Evolutionary conservation across 2,329 filamentous ascomycete species (phyloP).

Genomic region (Penicillium sp.): DNA sequence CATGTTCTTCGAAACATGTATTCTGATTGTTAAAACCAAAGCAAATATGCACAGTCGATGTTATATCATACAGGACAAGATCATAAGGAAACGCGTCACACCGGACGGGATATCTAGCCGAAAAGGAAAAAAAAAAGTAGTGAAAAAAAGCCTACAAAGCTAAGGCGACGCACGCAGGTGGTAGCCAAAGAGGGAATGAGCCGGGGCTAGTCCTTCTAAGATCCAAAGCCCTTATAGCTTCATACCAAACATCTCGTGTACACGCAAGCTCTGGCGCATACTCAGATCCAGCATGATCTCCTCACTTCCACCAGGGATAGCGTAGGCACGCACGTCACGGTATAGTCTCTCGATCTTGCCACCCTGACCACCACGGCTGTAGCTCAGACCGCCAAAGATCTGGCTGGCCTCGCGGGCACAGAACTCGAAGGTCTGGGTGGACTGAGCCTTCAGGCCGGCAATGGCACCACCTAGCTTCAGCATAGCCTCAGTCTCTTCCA

Average conservation of each 20-base stretch:
- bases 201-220: neutral
- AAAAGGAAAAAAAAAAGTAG: slow-evolving; percentile 3
- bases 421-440: slow-evolving; percentile 94
- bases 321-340: slow-evolving; percentile 92
- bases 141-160: slow-evolving; percentile 4
- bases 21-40: neutral
- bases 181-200: neutral
- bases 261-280: slow-evolving; percentile 84
- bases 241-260: slow-evolving; percentile 91
- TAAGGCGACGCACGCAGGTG: neutral
- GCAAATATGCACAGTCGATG: slow-evolving; percentile 1
- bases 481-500: slow-evolving; percentile 95
- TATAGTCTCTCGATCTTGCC: slow-evolving; percentile 94
- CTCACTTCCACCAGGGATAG: slow-evolving; percentile 91
- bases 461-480: slow-evolving; percentile 92
- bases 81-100: slow-evolving; percentile 15
- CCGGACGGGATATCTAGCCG: slow-evolving; percentile 21
- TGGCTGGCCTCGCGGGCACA: slow-evolving; percentile 94
- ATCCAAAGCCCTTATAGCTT: slow-evolving; percentile 66
- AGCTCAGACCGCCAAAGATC: slow-evolving; percentile 94
- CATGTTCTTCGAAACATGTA: neutral
- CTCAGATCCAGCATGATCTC: slow-evolving; percentile 99
- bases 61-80: slow-evolving; percentile 17
- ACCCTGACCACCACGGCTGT: slow-evolving; percentile 90
- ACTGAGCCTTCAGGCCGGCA: slow-evolving; percentile 88